phyloP scores from a whole-genome alignment of 2,329 filamentous ascomycete genomes.

The Akanthomyces uredinophilus region DNA sequence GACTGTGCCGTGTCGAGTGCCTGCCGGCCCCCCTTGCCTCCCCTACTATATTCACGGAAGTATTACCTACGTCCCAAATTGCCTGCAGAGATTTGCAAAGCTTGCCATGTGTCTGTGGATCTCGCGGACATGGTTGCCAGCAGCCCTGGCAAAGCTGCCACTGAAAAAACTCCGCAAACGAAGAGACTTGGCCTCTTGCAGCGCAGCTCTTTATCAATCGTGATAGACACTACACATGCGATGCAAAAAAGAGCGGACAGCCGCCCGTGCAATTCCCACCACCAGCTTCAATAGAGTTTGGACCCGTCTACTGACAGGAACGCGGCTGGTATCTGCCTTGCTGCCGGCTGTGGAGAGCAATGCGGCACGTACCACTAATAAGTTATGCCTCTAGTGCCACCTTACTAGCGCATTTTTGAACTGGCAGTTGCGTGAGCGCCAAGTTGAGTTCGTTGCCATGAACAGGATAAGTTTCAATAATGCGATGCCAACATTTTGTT shows the following conservation, averaged over 20 bases:
- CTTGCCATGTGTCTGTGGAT: neutral
- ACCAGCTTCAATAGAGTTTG: neutral
- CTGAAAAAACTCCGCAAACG: too few species aligned
- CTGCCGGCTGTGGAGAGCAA: neutral
- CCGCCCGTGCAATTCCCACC: neutral
- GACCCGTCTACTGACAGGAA: neutral
- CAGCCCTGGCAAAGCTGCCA: neutral
- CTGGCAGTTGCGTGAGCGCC: too few species aligned
- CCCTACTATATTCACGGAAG: too few species aligned
- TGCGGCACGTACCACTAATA: too few species aligned
- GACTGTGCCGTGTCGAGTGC: neutral
- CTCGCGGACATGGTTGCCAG: neutral
- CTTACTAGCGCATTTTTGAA: neutral
- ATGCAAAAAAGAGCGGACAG: neutral
- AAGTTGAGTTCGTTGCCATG: neutral
- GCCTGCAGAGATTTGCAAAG: neutral
- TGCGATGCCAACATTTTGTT: too few species aligned
- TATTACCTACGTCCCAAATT: neutral
- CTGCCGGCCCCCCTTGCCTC: neutral
- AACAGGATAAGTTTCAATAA: neutral
- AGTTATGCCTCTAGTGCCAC: neutral
- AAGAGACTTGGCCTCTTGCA: too few species aligned
- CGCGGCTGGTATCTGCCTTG: neutral
- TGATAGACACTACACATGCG: neutral
- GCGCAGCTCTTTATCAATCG: neutral